Evolutionary conservation across 2,329 filamentous ascomycete genomes (phyloP).

Genomic region (Arthrobotrys iridis): DNA sequence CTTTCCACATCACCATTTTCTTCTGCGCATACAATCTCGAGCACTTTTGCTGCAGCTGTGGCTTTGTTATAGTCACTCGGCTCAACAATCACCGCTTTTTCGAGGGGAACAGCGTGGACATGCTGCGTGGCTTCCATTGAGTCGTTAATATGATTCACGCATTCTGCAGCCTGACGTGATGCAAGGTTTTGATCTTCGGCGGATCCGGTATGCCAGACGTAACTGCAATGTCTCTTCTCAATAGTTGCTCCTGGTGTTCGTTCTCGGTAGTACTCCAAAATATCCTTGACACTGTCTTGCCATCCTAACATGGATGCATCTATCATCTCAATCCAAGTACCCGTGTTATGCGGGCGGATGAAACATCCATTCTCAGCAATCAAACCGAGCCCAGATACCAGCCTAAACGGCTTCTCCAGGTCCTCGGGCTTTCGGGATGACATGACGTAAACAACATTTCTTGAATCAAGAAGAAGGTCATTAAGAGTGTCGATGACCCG

Average conservation of each 20-base stretch:
- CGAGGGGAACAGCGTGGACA: conserved; percentile 82
- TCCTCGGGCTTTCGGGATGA: conserved; percentile 87
- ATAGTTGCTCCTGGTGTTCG: conserved; percentile 87
- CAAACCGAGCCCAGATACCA: conserved; percentile 82
- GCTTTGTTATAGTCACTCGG: conserved; percentile 87
- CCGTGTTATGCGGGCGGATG: conserved; percentile 74
- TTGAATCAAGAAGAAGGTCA: conserved; percentile 80
- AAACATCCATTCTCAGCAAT: conserved; percentile 97
- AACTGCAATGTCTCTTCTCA: conserved; percentile 88
- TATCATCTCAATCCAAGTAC: conserved; percentile 77
- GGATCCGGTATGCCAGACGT: conserved; percentile 89
- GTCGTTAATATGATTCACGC: conserved; percentile 94
- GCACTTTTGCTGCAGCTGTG: conserved; percentile 79
- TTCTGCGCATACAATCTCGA: conserved; percentile 67
- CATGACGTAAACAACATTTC: conserved; percentile 93
- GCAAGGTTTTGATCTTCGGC: conserved; percentile 81
- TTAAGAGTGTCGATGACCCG: conserved; percentile 83
- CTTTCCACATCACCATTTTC: conserved; percentile 60
- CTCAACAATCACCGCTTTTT: conserved; percentile 84
- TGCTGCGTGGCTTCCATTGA: conserved; percentile 79
- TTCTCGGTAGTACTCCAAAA: conserved; percentile 88
- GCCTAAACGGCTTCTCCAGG: conserved; percentile 83
- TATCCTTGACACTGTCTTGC: conserved; percentile 84
- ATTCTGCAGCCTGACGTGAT: conserved; percentile 83
- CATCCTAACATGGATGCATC: conserved; percentile 69